These are phyloP conservation scores for Aegilops tauschii DNA, from an alignment of 176 grass and related monocot species.

Conservation along the genomic window DNA sequence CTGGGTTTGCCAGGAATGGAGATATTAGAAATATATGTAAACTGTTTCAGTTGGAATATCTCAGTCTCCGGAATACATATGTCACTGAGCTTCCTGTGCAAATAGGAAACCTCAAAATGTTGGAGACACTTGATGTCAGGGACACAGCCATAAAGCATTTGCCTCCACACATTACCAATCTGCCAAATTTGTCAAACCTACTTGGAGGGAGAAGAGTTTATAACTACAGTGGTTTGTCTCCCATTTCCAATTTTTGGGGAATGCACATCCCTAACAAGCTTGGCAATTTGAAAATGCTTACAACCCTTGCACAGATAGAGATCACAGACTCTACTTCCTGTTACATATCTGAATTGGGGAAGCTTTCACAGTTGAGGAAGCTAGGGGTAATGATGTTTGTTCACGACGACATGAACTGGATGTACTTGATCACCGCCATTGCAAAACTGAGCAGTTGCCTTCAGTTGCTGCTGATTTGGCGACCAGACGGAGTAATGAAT, in stretches of 20 bases:
- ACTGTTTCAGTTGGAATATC: constrained; percentile 41
- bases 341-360: constrained; percentile 15
- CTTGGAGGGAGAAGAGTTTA: constrained; percentile 35
- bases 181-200: constrained; percentile 25
- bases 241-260: constrained; percentile 28
- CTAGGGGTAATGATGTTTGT: constrained; percentile 47
- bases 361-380: constrained; percentile 31
- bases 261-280: constrained; percentile 33
- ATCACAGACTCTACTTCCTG: background rate
- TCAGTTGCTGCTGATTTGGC: constrained; percentile 31
- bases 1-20: background rate
- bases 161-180: constrained; percentile 26
- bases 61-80: constrained; percentile 24
- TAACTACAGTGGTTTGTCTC: constrained; percentile 2
- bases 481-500: constrained; percentile 26
- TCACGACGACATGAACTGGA: constrained; percentile 35
- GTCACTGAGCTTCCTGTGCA: constrained; percentile 30
- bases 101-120: constrained; percentile 25
- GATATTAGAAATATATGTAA: constrained; percentile 20
- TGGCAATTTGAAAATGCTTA: constrained; percentile 21
- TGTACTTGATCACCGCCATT: constrained; percentile 25
- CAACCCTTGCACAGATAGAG: constrained; percentile 34
- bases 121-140: constrained; percentile 30
- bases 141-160: constrained; percentile 31
- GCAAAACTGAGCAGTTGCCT: background rate